These are phyloP conservation scores for Linnemannia hyalina DNA, from an alignment of 192 early-diverging fungal genomes.

Conservation along the genomic window DNA sequence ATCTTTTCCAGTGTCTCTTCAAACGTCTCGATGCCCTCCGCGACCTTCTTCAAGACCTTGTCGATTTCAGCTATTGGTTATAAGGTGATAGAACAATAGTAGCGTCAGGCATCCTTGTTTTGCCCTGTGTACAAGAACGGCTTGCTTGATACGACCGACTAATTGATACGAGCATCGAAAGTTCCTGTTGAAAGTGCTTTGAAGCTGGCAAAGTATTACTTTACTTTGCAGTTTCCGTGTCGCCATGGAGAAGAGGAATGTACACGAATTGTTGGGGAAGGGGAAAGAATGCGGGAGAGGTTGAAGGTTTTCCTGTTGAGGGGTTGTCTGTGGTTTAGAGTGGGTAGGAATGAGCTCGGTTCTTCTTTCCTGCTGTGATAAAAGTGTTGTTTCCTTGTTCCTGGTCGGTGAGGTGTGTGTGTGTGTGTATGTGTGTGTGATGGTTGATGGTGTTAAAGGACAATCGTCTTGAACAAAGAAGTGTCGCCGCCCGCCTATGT, in stretches of 20 bases:
- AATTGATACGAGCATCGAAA: not conserved
- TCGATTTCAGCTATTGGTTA: slow-evolving; percentile 91
- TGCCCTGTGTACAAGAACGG: not conserved
- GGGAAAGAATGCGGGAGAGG: not conserved
- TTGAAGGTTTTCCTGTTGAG: not conserved
- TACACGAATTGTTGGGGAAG: not conserved
- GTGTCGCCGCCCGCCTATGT: not conserved
- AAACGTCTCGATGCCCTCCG: slow-evolving; percentile 96
- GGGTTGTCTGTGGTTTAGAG: not conserved
- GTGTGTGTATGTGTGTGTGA: not conserved
- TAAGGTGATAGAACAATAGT: not conserved
- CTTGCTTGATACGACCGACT: not conserved
- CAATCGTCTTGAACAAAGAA: no score
- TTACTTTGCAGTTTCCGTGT: slow-evolving; percentile 53
- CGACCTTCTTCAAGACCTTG: slow-evolving; percentile 92
- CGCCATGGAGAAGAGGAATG: slow-evolving; percentile 27
- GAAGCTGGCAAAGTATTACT: not conserved
- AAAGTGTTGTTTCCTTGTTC: not conserved
- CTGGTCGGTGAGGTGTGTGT: not conserved
- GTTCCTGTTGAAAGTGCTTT: not conserved
- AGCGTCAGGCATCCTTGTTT: not conserved
- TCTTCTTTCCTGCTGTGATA: not conserved
- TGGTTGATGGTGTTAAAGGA: not conserved
- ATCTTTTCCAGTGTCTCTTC: slow-evolving; percentile 93
- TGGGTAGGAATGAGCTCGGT: not conserved